These are phyloP conservation scores for Cordyceps pruinosa DNA, from an alignment of 2,329 filamentous ascomycete genomes.

Conservation along the genomic window DNA sequence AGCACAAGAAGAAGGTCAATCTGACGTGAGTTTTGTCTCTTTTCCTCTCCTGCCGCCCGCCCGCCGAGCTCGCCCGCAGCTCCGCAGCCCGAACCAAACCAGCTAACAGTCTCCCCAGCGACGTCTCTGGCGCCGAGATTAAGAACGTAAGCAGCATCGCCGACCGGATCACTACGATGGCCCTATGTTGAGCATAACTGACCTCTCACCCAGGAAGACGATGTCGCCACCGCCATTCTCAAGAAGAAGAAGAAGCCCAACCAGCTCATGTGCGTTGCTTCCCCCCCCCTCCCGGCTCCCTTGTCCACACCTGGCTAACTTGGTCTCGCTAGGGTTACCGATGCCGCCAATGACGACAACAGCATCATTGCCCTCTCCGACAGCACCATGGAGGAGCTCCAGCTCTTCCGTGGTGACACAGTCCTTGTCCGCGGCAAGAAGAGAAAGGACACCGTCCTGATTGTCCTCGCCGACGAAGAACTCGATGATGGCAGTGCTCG, in stretches of 20 bases:
- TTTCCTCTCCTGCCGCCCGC: not conserved
- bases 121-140: constrained; percentile 80
- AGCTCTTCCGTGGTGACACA: constrained; percentile 97
- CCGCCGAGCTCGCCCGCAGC: not conserved
- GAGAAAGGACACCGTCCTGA: constrained; percentile 97
- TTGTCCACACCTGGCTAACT: constrained; percentile 8
- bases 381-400: constrained; percentile 96
- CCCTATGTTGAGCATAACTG: constrained; percentile 20
- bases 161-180: constrained; percentile 17
- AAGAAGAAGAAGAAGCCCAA: constrained; percentile 99
- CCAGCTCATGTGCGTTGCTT: constrained; percentile 76
- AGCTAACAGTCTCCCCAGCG: constrained; percentile 50
- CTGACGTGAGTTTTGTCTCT: constrained; percentile 55
- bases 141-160: constrained; percentile 59
- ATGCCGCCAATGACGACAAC: constrained; percentile 99
- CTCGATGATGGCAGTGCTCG: constrained; percentile 94
- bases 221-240: constrained; percentile 89
- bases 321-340: constrained; percentile 69
- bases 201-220: constrained; percentile 61
- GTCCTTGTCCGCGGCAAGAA: constrained; percentile 99
- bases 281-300: not conserved
- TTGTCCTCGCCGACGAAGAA: constrained; percentile 94
- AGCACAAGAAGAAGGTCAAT: constrained; percentile 78
- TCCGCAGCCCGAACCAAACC: not conserved
- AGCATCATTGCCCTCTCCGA: constrained; percentile 97